Percentiles rank a stretch among this genome's conserved stretches.
Conservation (phyloP, 345 rosid genomes). For the Syzygium oleosum region DNA sequence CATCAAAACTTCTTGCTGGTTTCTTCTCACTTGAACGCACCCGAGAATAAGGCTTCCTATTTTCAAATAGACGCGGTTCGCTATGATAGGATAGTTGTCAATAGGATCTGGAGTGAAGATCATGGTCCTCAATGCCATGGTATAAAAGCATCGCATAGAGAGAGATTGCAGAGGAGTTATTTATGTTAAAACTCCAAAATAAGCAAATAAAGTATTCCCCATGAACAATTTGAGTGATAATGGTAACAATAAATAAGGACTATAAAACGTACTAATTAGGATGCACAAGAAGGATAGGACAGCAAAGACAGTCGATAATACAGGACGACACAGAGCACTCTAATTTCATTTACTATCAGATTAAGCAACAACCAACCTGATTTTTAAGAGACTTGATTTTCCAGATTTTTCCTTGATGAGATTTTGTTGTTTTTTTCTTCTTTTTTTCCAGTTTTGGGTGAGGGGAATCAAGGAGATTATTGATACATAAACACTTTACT, state of each 20-base stretch:
- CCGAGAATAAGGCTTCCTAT: too few species aligned
- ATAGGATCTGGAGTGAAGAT: too few species aligned
- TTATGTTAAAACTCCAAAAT: not conserved
- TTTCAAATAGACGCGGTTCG: too few species aligned
- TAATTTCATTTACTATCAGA: not conserved
- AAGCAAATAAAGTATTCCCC: not conserved
- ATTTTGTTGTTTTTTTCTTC: accelerated
- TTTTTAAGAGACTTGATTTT: not conserved
- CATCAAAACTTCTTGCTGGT: too few species aligned
- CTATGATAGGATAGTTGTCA: too few species aligned
- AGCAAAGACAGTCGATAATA: not conserved
- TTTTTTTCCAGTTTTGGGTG: not conserved
- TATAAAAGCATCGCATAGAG: too few species aligned
- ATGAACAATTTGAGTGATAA: not conserved
- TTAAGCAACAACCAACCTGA: not conserved
- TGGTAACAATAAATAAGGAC: not conserved
- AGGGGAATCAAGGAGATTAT: not conserved
- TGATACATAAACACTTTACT: not conserved
- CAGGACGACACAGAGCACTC: not conserved
- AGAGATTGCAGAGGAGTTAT: not conserved
- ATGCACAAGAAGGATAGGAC: not conserved
- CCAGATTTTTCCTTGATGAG: not conserved
- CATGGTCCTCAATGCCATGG: too few species aligned
- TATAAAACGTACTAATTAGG: not conserved
- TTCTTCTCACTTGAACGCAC: too few species aligned